Base-by-base conservation (phyloP, 192 early-diverging fungal species). In the Piromyces finnis region DNA sequence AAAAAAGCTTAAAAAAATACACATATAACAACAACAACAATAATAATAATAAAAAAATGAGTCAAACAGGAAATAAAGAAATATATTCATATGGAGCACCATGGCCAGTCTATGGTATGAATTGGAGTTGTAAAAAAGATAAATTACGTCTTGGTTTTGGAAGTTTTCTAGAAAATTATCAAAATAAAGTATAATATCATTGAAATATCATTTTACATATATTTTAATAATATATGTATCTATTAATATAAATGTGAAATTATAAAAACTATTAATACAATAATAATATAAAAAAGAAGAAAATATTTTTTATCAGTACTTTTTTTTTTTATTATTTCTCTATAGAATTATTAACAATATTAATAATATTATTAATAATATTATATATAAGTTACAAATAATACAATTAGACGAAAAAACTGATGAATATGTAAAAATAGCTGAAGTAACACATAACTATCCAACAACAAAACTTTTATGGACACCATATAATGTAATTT, bases 401-500 rank as follows among this genome's bases (percentile, higher is more conserved):
- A 78, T 80, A 2, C 79, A 80, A 16, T 1, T 78, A 15, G 15
- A 15, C 16, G 79, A 80, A 68, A 82, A 32, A 39, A 14, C 7
- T 16, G 82, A 35, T 16, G 93, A 95, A 79, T 94, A 95, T 84
- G 88, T 91, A 22, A 83, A 87, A 13, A 85, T 95, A 5, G 95
- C 93, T 32, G 93, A 94, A 81, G 87, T 89, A 0, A 91, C 93
- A 68, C 92, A 94, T 37, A 88, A 92, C 30, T 98, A 95, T 82
- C 97, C 97, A 28, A 88, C 94, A 78, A 97, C 96, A 14, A 97
- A 97, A 84, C 87, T 97, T 30, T 84, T 93, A 77, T 99, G 95
- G 95, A 88, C 93, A 78, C 95, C 95, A 28, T 82, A 87, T 28
- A 92, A 90, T 82, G 91, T 89, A 82, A n/a, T n/a, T n/a, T n/a